Evolutionary conservation across 2,329 filamentous ascomycete genomes (phyloP).

Genomic region (Calycina marina): DNA sequence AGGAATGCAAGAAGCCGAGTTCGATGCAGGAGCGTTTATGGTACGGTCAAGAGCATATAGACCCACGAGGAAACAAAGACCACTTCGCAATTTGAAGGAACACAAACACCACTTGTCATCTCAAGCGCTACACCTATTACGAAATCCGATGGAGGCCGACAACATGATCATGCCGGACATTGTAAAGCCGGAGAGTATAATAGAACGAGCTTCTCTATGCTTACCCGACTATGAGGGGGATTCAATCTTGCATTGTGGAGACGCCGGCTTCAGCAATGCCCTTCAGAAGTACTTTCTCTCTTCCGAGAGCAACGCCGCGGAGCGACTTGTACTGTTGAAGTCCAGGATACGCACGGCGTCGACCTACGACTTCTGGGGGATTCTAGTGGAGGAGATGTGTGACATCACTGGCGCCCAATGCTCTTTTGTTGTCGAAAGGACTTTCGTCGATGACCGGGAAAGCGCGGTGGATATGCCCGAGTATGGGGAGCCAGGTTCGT

Average conservation of each 20-base stretch:
- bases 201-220: constrained; percentile 19
- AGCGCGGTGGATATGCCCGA: constrained; percentile 44
- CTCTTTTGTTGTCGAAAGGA: constrained; percentile 51
- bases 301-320: constrained; percentile 44
- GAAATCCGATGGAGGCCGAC: constrained; percentile 1
- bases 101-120: too few relatives aligned
- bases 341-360: constrained; percentile 34
- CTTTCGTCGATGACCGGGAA: constrained; percentile 42
- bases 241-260: constrained; percentile 16
- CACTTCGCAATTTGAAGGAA: not conserved
- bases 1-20: too few relatives aligned
- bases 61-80: not conserved
- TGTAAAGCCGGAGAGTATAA: constrained; percentile 6
- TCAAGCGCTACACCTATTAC: constrained; percentile 1
- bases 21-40: too few relatives aligned
- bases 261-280: constrained; percentile 17
- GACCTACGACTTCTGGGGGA: constrained; percentile 47
- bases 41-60: too few relatives aligned
- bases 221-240: constrained; percentile 15
- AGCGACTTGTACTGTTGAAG: constrained; percentile 46
- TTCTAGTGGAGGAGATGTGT: constrained; percentile 49
- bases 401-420: constrained; percentile 49
- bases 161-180: constrained; percentile 1
- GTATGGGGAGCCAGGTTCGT: constrained; percentile 44
- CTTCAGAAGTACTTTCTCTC: constrained; percentile 25